Evolutionary conservation across 1,284 basidiomycete species (phyloP).

Genomic region (Trametes polyzona): DNA sequence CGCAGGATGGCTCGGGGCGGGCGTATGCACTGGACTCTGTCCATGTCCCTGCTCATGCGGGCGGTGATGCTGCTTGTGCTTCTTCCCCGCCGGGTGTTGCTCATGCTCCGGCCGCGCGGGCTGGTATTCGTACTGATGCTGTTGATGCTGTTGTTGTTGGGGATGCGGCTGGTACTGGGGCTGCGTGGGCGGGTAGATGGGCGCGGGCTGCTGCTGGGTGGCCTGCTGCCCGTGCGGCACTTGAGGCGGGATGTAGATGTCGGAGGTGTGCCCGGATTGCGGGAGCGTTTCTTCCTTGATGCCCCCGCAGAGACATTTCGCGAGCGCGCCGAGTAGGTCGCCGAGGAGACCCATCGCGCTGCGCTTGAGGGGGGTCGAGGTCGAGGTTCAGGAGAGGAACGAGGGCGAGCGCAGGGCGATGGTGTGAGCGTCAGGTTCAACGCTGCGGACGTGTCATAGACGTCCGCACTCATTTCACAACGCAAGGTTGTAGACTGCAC

Average conservation of each 20-base stretch:
- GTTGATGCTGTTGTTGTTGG: constrained; percentile 20
- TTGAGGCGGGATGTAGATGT: constrained; percentile 23
- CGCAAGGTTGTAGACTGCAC: too few relatives aligned
- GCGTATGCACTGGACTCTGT: constrained; percentile 5
- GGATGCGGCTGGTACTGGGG: constrained; percentile 15
- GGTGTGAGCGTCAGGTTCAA: not conserved
- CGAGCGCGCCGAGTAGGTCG: constrained; percentile 25
- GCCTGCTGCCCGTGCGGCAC: constrained; percentile 15
- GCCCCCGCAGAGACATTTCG: constrained; percentile 31
- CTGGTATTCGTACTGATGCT: constrained; percentile 5
- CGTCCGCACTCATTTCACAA: too few relatives aligned
- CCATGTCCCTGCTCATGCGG: not conserved
- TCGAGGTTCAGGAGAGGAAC: not conserved
- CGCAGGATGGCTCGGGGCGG: not conserved
- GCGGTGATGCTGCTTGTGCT: constrained; percentile 21
- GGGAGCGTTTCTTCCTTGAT: constrained; percentile 18
- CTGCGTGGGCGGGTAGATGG: constrained; percentile 21
- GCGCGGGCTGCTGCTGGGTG: constrained; percentile 28
- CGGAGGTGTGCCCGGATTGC: constrained; percentile 10
- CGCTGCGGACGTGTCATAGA: too few relatives aligned
- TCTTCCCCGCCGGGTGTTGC: constrained; percentile 13
- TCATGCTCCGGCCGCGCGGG: constrained; percentile 14
- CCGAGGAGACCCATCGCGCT: constrained; percentile 27
- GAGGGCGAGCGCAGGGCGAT: not conserved
- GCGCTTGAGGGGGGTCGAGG: not conserved